Evolutionary conservation across 2,329 filamentous ascomycete genomes (phyloP), one percentile per base, ranked within the genome.

Genomic region (Cylindrodendrum hubeiense): DNA sequence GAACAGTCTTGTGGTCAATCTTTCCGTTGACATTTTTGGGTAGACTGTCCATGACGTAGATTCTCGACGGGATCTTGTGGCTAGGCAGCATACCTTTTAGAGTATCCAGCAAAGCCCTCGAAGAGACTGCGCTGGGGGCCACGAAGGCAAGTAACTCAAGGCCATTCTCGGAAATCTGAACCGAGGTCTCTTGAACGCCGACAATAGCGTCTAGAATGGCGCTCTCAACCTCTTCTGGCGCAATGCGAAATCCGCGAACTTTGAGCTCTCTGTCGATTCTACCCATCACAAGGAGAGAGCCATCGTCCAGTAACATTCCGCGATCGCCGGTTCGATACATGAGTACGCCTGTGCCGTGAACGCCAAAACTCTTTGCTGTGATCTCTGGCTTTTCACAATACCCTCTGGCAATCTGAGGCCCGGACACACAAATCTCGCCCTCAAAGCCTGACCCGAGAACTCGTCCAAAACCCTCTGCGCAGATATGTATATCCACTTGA

Each of bases 221-320:
- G 9, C 12, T 21, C 19, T 52, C 33, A 13, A 52, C 30, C 19
- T 52, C 50, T 24, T 52, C 50, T 6, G 50, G 50, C 8, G 50
- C 28, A n/a, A 52, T 52, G 8, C 50, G 50, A 39, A 22, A 52
- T 21, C 50, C 50, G 5, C 50, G 50, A 37, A 52, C 50, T 10
- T 39, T 52, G 30, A 52, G 50, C 13, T 52, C 50, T 22, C 50
- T 33, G 17, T 52, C 30, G 19, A 52, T 52, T 37, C 50, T 52
- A n/a, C 30, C 50, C 28, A 22, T 52, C 19, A 52, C 19, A 7
- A 52, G 6, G 10, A 52, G 13, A 21, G 50, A 37, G 8, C 33
- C 50, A 4, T 52, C 50, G 17, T 52, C 30, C 5, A 39, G 17
- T 9, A 52, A n/a, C 30, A 52, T 28, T 6, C 50, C 50, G 24